Conservation (phyloP, 176 grass and related monocot genomes). For the Triticum dicoccoides region DNA sequence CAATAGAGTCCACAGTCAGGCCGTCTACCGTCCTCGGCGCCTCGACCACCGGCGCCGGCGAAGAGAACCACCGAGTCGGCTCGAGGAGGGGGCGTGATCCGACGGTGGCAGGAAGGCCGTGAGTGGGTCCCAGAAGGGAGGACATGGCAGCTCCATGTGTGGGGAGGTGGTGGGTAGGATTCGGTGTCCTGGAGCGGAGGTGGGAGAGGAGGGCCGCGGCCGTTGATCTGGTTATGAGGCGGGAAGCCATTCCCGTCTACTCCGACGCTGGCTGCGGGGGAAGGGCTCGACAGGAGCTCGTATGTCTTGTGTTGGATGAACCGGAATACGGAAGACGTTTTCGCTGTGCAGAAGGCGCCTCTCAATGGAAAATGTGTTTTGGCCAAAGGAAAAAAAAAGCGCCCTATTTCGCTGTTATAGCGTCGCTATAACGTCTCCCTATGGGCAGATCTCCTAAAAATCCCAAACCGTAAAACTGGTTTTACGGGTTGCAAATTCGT, state of each 20-base stretch:
- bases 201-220: slow-evolving; percentile 34
- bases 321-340: background rate
- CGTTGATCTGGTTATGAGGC: slow-evolving; percentile 38
- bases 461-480: no score
- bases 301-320: background rate
- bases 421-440: no score
- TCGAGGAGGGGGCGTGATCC: background rate
- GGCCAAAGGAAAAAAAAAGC: no score
- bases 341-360: background rate
- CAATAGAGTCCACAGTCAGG: slow-evolving; percentile 68
- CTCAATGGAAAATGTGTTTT: no score
- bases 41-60: slow-evolving; percentile 34
- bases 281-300: background rate
- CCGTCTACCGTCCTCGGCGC: slow-evolving; percentile 66
- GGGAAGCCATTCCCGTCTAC: slow-evolving; percentile 42
- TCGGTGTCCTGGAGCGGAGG: slow-evolving; percentile 16
- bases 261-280: background rate
- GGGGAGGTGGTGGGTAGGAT: slow-evolving; percentile 16
- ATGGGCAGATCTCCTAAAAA: no score
- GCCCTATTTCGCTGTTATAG: no score
- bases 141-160: slow-evolving; percentile 8
- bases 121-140: background rate
- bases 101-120: background rate
- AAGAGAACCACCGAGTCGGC: slow-evolving; percentile 48
- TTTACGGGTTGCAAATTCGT: no score